Evolutionary conservation across 2,329 filamentous ascomycete species (phyloP), one percentile per base, ranked within the genome.

Genomic region (Hypoxylon sp.): DNA sequence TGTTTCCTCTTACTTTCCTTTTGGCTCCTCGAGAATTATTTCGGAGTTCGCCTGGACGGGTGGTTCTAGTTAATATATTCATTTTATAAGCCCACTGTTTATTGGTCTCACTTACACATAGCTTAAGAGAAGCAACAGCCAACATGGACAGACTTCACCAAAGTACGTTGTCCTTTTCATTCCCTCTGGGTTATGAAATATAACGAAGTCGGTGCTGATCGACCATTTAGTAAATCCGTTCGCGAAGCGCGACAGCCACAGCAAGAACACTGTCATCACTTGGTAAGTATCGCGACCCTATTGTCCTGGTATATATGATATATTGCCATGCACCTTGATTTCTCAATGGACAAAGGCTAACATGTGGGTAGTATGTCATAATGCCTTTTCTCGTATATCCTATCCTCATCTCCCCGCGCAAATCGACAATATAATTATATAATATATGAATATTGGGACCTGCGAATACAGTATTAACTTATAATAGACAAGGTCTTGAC

Each of bases 191-290:
- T 5, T 14, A 4, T 23, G 19, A 23, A 45, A n/a, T 32, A 36
- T 14, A 41, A 28, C 14, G n/a, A n/a, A 43, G n/a, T 1, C 25
- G 19, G 23, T 49, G 48, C 55, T 66, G 32, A 69, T 50, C 21
- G 3, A 25, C 25, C 19, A 11, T 56, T 30, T 30, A 92, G 90
- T 88, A 77, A 96, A 96, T 79, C 93, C 93, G 28, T 96, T 96
- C 81, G 83, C 86, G 65, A 89, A 86, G 79, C 89, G 89, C 75
- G 91, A 94, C 65, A 84, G 87, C 17, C 90, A 93, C 76, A 85
- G 85, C 67, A 79, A 81, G 30, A 82, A 83, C 68, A 84, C 89
- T 55, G 82, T 97, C 73, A 83, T 88, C 71, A 84, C 88, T 36
- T 96, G 67, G 67, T 43, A 43, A 43, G 38, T 43, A 38, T 38